phyloP scores from a whole-genome alignment of 2,329 filamentous ascomycete genomes.

The Botryosphaeria dothidea region DNA sequence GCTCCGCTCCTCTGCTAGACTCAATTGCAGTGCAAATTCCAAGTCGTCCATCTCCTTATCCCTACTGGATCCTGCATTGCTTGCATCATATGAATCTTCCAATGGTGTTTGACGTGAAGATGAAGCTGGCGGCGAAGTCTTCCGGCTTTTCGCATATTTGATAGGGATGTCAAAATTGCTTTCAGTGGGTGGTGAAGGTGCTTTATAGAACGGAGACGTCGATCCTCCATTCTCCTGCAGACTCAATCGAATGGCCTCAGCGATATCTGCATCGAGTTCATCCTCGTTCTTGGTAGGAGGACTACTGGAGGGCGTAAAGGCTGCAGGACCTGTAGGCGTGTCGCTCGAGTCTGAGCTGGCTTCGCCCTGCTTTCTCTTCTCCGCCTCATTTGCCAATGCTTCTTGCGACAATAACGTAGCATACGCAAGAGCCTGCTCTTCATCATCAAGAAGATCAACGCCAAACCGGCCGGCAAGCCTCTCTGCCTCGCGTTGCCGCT shows the following conservation, averaged over 20 bases:
- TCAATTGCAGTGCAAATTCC: slow-evolving; percentile 63
- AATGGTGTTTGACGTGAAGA: slow-evolving; percentile 23
- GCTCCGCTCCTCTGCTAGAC: slow-evolving; percentile 60
- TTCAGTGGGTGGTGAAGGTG: not conserved
- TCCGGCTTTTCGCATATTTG: slow-evolving; percentile 43
- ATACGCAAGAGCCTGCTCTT: slow-evolving; percentile 65
- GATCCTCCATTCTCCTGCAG: slow-evolving; percentile 30
- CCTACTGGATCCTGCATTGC: slow-evolving; percentile 41
- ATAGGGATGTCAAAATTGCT: slow-evolving; percentile 46
- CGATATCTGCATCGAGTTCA: slow-evolving; percentile 59
- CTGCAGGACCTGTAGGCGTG: slow-evolving; percentile 26
- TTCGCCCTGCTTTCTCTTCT: slow-evolving; percentile 48
- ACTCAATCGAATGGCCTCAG: slow-evolving; percentile 62
- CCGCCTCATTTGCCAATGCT: slow-evolving; percentile 50
- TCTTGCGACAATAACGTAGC: slow-evolving; percentile 65
- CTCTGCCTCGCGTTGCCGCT: slow-evolving; percentile 66
- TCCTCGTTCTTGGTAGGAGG: slow-evolving; percentile 43
- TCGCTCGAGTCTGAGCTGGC: slow-evolving; percentile 37
- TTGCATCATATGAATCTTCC: slow-evolving; percentile 28
- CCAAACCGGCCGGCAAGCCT: slow-evolving; percentile 80
- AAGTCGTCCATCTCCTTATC: slow-evolving; percentile 56
- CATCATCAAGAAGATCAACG: slow-evolving; percentile 67
- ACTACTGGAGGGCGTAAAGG: slow-evolving; percentile 34
- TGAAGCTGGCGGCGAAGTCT: slow-evolving; percentile 16
- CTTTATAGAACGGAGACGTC: not conserved